Conservation (phyloP, 495 filamentous ascomycete species). For the Penicillium ochrochloron region DNA sequence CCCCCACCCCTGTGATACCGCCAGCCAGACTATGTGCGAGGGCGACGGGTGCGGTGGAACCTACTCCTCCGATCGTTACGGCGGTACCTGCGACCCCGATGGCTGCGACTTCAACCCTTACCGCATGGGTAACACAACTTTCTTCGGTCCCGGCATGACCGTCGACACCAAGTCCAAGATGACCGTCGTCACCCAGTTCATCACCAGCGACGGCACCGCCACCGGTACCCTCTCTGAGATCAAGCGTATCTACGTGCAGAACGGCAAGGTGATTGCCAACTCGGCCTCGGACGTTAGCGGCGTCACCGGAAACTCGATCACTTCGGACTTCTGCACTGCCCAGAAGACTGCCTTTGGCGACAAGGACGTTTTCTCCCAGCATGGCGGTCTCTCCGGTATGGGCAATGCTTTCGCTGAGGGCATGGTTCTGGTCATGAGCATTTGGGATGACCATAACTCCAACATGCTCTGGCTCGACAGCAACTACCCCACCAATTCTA, state of each 20-base stretch:
- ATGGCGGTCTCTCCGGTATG: conserved; percentile 66
- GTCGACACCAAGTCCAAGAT: conserved; percentile 67
- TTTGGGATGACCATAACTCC: conserved; percentile 78
- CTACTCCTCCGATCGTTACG: conserved; percentile 46
- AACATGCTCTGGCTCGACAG: conserved; percentile 89
- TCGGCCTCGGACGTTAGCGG: conserved; percentile 57
- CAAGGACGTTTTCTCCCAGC: conserved; percentile 56
- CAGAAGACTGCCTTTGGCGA: conserved; percentile 68
- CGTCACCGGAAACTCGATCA: conserved; percentile 62
- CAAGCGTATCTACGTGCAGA: conserved; percentile 73
- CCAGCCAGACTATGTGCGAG: conserved; percentile 60
- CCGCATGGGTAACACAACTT: conserved; percentile 64
- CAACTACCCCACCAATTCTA: conserved; percentile 65
- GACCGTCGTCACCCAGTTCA: conserved; percentile 75
- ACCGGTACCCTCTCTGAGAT: conserved; percentile 63
- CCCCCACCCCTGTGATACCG: conserved; percentile 65
- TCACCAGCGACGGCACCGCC: conserved; percentile 58
- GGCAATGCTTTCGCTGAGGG: conserved; percentile 56
- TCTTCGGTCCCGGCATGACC: conserved; percentile 64
- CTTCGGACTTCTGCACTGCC: conserved; percentile 61
- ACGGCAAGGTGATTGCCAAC: conserved; percentile 66
- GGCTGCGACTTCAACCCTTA: conserved; percentile 85
- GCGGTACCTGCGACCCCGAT: conserved; percentile 71
- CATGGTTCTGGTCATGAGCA: conserved; percentile 76
- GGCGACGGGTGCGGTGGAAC: conserved; percentile 60